Conservation (phyloP, 257 asterid species). For the Solanum commersonii region DNA sequence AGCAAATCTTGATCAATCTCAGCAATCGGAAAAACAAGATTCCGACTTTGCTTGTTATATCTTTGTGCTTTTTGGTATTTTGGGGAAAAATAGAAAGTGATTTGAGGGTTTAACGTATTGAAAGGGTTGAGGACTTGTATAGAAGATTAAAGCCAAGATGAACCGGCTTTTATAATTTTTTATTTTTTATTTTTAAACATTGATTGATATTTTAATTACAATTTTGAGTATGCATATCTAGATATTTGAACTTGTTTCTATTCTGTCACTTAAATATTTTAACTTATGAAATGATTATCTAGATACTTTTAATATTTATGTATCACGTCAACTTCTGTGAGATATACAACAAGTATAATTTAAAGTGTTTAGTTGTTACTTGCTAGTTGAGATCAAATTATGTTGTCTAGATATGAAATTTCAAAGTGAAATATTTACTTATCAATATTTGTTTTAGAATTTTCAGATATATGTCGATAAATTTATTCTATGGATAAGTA, state of each 20-base stretch:
- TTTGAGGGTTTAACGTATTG: neutral
- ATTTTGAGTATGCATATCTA: too few relatives aligned
- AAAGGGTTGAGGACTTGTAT: neutral
- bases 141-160: neutral
- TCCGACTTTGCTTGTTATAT: neutral
- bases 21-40: neutral
- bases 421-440: neutral
- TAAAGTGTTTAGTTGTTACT: too few relatives aligned
- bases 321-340: neutral
- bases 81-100: neutral
- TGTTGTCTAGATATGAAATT: neutral
- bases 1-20: neutral
- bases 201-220: neutral
- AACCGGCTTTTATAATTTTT: neutral
- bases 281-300: neutral
- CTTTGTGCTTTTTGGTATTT: neutral
- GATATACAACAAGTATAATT: too few relatives aligned
- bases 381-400: neutral
- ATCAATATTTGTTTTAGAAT: too few relatives aligned
- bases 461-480: too few relatives aligned
- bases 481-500: too few relatives aligned
- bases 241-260: neutral
- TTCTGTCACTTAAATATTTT: neutral
- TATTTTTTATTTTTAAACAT: too few relatives aligned
- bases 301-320: neutral